phyloP scores from a whole-genome alignment of 2,329 filamentous ascomycete genomes.

The Ophiocordyceps camponoti-leonardi region DNA sequence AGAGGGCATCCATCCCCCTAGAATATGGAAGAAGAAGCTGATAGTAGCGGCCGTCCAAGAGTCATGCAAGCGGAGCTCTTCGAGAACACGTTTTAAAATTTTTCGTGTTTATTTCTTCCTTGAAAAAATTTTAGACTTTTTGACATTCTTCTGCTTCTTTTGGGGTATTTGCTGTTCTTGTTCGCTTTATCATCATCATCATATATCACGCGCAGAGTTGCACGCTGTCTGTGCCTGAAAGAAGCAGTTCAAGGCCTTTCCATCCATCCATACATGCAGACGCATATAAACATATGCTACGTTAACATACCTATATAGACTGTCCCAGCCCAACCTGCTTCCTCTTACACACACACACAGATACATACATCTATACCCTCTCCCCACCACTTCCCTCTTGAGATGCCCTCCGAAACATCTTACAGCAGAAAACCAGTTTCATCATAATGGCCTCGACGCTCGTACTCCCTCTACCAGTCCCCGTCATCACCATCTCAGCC shows the following conservation, averaged over 20 bases:
- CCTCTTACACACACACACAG: neutral
- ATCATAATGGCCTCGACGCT: neutral
- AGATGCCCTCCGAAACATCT: neutral
- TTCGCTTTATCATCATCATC: too few species aligned
- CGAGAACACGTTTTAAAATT: neutral
- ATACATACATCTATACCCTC: neutral
- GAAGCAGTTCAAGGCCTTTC: too few species aligned
- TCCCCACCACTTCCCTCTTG: neutral
- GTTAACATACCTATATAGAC: too few species aligned
- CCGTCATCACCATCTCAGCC: neutral
- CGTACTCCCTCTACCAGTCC: neutral
- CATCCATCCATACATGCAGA: too few species aligned
- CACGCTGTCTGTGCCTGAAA: too few species aligned
- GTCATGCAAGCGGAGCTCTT: neutral
- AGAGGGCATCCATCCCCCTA: neutral
- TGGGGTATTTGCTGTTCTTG: too few species aligned
- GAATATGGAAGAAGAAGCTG: neutral
- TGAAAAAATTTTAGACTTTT: neutral
- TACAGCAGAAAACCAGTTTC: neutral
- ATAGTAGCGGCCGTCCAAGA: neutral
- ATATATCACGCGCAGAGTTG: too few species aligned
- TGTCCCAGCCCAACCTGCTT: too few species aligned
- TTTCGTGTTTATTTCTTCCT: neutral
- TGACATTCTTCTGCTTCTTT: too few species aligned
- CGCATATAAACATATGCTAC: too few species aligned